Conservation (phyloP, 2,329 filamentous ascomycete species). For the Pezicula radicicola region DNA sequence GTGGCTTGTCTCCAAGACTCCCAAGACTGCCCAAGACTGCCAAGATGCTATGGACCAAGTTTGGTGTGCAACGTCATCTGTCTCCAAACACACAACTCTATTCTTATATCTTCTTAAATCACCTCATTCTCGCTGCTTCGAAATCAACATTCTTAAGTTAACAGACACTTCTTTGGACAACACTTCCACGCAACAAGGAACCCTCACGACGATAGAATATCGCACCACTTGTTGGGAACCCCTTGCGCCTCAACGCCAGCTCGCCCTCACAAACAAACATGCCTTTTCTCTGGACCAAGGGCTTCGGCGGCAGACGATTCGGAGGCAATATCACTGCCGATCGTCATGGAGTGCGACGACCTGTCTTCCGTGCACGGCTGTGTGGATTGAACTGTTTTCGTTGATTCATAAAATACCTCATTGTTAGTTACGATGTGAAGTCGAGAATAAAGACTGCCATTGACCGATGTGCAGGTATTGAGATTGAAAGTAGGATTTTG, state of each 20-base stretch:
- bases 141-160: too few species aligned
- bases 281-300: conserved; percentile 34
- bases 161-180: too few species aligned
- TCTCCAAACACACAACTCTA: too few species aligned
- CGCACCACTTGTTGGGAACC: too few species aligned
- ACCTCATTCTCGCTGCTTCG: too few species aligned
- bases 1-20: too few species aligned
- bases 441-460: neutral
- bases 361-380: conserved; percentile 46
- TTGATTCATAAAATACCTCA: conserved; percentile 2
- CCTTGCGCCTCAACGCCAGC: neutral
- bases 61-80: too few species aligned
- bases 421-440: neutral
- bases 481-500: neutral
- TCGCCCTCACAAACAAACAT: conserved; percentile 15
- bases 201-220: too few species aligned
- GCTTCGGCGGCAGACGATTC: conserved; percentile 30
- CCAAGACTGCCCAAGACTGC: too few species aligned
- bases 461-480: conserved; percentile 3
- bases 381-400: conserved; percentile 48
- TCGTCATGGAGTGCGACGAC: conserved; percentile 46
- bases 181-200: too few species aligned
- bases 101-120: too few species aligned
- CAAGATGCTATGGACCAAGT: too few species aligned
- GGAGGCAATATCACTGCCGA: conserved; percentile 49